These are phyloP conservation scores for Ustilago tritici DNA, from an alignment of 1,284 basidiomycete species.

Conservation along the genomic window DNA sequence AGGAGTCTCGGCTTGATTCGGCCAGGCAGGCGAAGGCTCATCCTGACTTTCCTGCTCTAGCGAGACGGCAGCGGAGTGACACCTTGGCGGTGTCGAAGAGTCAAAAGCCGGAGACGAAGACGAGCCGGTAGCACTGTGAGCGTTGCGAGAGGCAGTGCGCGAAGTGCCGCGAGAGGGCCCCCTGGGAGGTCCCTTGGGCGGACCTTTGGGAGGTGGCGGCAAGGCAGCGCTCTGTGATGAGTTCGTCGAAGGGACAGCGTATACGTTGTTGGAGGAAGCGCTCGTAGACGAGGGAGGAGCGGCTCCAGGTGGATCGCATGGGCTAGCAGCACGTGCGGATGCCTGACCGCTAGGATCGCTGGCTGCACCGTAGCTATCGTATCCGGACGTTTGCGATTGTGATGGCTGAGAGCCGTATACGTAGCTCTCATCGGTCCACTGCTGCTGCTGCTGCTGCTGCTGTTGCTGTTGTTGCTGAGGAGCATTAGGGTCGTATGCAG, in stretches of 20 bases:
- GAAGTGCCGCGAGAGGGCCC: constrained; percentile 50
- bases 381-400: constrained; percentile 7
- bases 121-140: constrained; percentile 11
- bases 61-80: constrained; percentile 23
- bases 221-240: constrained; percentile 2
- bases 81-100: not conserved
- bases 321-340: constrained; percentile 27
- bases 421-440: constrained; percentile 20
- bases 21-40: constrained; percentile 5
- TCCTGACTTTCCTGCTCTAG: constrained; percentile 34
- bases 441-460: constrained; percentile 7
- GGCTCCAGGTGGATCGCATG: constrained; percentile 34
- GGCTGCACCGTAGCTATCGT: constrained; percentile 5
- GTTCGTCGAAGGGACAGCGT: constrained; percentile 15
- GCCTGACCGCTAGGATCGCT: not conserved
- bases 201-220: constrained; percentile 27
- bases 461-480: constrained; percentile 10
- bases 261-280: constrained; percentile 1
- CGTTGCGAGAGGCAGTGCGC: constrained; percentile 37
- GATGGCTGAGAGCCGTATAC: constrained; percentile 5
- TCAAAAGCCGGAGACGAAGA: constrained; percentile 15
- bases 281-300: not conserved
- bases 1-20: constrained; percentile 11
- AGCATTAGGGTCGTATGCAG: constrained; percentile 5
- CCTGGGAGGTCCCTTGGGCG: constrained; percentile 31